These are phyloP conservation scores for Macadamia tetraphylla DNA, from an alignment of 164 flowering plant species.

Conservation along the genomic window DNA sequence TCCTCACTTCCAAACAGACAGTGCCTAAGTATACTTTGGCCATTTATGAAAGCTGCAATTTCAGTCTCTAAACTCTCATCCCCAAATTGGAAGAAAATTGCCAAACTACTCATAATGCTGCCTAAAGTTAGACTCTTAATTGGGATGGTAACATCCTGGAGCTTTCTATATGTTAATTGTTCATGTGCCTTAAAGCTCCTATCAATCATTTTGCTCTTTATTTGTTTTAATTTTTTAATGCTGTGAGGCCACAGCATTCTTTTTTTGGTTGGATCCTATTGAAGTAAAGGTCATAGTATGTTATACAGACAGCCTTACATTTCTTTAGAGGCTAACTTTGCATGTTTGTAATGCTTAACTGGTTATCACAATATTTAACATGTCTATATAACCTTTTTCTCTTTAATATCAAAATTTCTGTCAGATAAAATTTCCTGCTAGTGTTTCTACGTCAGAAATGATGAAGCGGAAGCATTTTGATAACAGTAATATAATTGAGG, in stretches of 20 bases:
- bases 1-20: no score
- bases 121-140: background rate
- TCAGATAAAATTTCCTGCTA: constrained; percentile 31
- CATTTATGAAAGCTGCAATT: background rate
- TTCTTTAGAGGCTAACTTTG: background rate
- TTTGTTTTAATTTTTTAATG: background rate
- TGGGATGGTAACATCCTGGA: background rate
- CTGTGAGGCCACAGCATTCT: background rate
- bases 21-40: background rate
- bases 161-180: background rate
- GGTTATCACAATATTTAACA: background rate
- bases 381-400: background rate
- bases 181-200: background rate
- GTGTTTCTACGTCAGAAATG: constrained; percentile 19
- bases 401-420: background rate
- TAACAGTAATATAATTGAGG: constrained; percentile 25
- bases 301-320: background rate
- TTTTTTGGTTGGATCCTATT: background rate
- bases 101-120: background rate
- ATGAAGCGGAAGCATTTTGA: constrained; percentile 22
- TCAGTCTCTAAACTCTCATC: background rate
- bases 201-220: background rate
- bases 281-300: background rate
- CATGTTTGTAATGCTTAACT: background rate
- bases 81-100: background rate